Conservation (phyloP, 2,329 filamentous ascomycete genomes). For the Aspergillus chevalieri region DNA sequence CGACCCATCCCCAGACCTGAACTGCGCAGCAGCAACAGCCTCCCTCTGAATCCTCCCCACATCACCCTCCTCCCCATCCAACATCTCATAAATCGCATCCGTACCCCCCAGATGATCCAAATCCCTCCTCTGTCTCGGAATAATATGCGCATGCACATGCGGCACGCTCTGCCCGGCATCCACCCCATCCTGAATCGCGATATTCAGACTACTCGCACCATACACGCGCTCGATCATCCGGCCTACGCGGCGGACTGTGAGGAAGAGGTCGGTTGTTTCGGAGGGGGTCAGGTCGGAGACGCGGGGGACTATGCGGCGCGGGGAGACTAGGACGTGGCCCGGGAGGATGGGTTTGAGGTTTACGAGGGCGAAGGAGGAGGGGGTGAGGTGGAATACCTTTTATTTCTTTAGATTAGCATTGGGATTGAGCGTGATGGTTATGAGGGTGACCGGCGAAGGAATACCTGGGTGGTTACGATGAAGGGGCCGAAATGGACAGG, state of each 20-base stretch:
- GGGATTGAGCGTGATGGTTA: neutral
- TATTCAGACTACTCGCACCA: conserved; percentile 72
- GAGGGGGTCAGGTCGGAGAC: conserved; percentile 65
- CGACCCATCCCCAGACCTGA: conserved; percentile 39
- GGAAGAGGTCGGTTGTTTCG: conserved; percentile 80
- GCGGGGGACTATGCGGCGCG: conserved; percentile 61
- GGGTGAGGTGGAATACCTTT: conserved; percentile 80
- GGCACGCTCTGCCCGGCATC: conserved; percentile 90
- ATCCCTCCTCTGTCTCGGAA: conserved; percentile 62
- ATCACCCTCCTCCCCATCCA: conserved; percentile 82
- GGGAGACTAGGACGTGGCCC: conserved; percentile 87
- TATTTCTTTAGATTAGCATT: conserved; percentile 1
- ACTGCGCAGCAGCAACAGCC: conserved; percentile 11
- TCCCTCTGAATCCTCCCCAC: conserved; percentile 49
- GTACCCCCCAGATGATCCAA: conserved; percentile 52
- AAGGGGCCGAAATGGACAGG: conserved; percentile 67
- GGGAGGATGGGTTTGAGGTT: conserved; percentile 93
- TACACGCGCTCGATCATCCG: conserved; percentile 62
- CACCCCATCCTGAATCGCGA: conserved; percentile 87
- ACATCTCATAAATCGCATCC: conserved; percentile 73
- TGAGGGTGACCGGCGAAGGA: neutral
- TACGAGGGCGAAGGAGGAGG: conserved; percentile 77
- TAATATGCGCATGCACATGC: conserved; percentile 89
- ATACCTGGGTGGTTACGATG: conserved; percentile 67
- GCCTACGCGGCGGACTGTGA: conserved; percentile 76